Evolutionary conservation across 768 basidiomycete genomes (phyloP).

Genomic region (Hortiboletus flavorubellus): DNA sequence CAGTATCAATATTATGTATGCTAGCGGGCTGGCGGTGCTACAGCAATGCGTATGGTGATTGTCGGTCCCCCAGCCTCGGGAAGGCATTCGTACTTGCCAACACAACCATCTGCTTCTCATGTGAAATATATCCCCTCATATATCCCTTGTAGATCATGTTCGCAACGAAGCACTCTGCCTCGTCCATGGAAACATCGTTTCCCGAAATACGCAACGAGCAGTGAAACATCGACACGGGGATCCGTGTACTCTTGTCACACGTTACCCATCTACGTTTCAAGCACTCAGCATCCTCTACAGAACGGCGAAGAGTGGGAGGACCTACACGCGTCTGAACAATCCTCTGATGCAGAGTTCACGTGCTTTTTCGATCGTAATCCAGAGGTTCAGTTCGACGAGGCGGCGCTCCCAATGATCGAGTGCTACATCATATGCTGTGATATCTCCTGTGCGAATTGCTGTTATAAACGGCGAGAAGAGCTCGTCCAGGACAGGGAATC

Average conservation of each 20-base stretch:
- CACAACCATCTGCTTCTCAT: slow-evolving; percentile 93
- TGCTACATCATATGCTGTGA: slow-evolving; percentile 76
- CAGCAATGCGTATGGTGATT: slow-evolving; percentile 42
- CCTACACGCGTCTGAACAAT: slow-evolving; percentile 75
- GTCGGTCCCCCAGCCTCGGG: slow-evolving; percentile 65
- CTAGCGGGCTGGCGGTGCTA: slow-evolving; percentile 3
- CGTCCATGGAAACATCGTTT: slow-evolving; percentile 66
- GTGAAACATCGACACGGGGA: slow-evolving; percentile 81
- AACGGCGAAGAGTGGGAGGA: slow-evolving; percentile 11
- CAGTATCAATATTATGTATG: neutral
- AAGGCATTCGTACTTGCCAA: slow-evolving; percentile 78
- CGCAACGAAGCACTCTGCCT: slow-evolving; percentile 91
- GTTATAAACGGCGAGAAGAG: slow-evolving; percentile 78
- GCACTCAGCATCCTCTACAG: neutral
- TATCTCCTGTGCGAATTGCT: slow-evolving; percentile 75
- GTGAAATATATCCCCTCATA: slow-evolving; percentile 94
- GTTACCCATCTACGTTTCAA: slow-evolving; percentile 67
- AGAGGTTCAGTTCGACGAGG: slow-evolving; percentile 83
- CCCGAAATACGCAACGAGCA: slow-evolving; percentile 70
- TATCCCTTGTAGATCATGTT: slow-evolving; percentile 94
- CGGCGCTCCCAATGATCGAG: slow-evolving; percentile 67
- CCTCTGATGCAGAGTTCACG: slow-evolving; percentile 84
- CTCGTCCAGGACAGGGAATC: slow-evolving; percentile 68
- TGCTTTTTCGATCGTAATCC: slow-evolving; percentile 83
- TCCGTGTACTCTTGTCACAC: slow-evolving; percentile 66